phyloP scores from a whole-genome alignment of 1,139 yeast species.

The Scheffersomyces cryptocercus region DNA sequence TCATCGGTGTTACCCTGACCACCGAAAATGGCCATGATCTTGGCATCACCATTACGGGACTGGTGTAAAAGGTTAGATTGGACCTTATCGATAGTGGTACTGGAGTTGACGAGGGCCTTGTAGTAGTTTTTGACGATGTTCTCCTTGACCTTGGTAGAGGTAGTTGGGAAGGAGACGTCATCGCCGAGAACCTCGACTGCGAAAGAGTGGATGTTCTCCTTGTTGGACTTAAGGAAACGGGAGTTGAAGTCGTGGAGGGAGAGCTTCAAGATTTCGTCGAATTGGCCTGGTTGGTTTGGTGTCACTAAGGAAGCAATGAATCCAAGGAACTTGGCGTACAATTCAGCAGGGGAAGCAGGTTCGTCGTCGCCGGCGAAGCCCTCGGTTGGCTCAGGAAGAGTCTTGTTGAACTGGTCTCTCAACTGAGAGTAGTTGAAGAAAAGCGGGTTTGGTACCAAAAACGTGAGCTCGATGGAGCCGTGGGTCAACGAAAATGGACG shows the following conservation, averaged over 20 bases:
- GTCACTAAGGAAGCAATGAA: conserved; percentile 64
- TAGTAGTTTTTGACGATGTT: conserved; percentile 70
- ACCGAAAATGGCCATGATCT: conserved; percentile 85
- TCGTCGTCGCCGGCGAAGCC: conserved; percentile 86
- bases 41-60: conserved; percentile 49
- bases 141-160: conserved; percentile 66
- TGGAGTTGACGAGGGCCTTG: conserved; percentile 59
- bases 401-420: conserved; percentile 78
- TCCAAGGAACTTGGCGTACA: conserved; percentile 82
- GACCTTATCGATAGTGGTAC: conserved; percentile 22
- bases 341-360: conserved; percentile 86
- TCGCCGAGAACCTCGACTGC: conserved; percentile 68
- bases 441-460: conserved; percentile 80
- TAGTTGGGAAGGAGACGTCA: conserved; percentile 57
- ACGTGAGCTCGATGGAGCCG: conserved; percentile 85
- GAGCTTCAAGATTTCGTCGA: conserved; percentile 66
- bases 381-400: conserved; percentile 80
- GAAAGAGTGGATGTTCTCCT: conserved; percentile 85
- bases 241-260: conserved; percentile 82
- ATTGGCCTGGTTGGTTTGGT: conserved; percentile 49
- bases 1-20: conserved; percentile 99
- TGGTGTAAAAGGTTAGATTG: conserved; percentile 54
- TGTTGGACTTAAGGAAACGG: conserved; percentile 58
- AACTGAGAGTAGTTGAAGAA: conserved; percentile 84
- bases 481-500: conserved; percentile 80